Evolutionary conservation across 495 filamentous ascomycete species (phyloP).

Genomic region (Neurospora sp.): DNA sequence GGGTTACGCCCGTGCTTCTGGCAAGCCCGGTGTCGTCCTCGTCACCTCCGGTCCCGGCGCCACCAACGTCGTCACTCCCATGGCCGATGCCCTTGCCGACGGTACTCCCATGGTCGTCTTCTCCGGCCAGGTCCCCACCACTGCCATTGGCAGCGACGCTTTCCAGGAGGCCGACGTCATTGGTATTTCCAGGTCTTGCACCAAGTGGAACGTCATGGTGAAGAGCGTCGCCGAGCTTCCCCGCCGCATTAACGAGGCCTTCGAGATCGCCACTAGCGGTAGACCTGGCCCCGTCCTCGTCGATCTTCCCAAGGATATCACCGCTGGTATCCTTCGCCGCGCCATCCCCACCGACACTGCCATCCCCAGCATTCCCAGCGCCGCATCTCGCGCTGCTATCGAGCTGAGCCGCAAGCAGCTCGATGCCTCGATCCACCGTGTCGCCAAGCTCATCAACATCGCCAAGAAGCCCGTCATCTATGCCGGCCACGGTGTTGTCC

Average conservation of each 20-base stretch:
- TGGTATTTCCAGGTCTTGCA: conserved; percentile 68
- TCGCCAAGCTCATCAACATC: conserved; percentile 58
- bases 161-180: conserved; percentile 75
- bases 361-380: conserved; percentile 57
- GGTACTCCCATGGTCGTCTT: conserved; percentile 74
- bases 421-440: conserved; percentile 47
- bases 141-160: conserved; percentile 65
- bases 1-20: conserved; percentile 65
- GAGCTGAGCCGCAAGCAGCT: conserved; percentile 50
- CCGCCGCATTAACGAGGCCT: conserved; percentile 73
- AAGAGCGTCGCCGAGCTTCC: conserved; percentile 69
- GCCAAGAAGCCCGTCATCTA: conserved; percentile 72
- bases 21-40: conserved; percentile 66
- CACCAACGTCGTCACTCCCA: conserved; percentile 69
- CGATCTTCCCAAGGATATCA: conserved; percentile 72
- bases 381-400: conserved; percentile 55
- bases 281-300: conserved; percentile 71
- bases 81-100: conserved; percentile 70
- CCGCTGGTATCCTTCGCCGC: conserved; percentile 50
- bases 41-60: conserved; percentile 73
- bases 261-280: conserved; percentile 70
- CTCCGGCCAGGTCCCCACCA: conserved; percentile 63
- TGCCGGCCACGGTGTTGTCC: conserved; percentile 61
- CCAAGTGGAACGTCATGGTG: conserved; percentile 82
- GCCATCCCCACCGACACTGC: conserved; percentile 59